Percentiles rank a stretch among this genome's conserved stretches.
Evolutionary conservation across 768 basidiomycete species (phyloP).

Genomic region (Arthromyces matolae): DNA sequence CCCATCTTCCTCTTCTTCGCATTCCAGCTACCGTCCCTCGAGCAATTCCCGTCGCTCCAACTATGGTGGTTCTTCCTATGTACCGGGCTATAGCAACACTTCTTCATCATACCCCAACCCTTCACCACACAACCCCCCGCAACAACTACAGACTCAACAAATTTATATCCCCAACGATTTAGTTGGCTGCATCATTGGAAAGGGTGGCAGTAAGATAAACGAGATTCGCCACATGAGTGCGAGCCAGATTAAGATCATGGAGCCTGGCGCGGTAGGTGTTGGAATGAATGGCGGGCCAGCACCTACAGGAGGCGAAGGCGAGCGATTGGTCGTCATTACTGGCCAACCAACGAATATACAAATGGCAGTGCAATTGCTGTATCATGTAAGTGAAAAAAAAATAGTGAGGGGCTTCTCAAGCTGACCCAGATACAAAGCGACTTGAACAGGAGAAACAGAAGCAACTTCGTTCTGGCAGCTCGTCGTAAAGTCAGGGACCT

Average conservation of each 20-base stretch:
- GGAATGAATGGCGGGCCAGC: slow-evolving; percentile 68
- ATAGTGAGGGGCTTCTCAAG: no score
- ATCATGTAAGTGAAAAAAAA: slow-evolving; percentile 81
- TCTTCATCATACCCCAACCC: slow-evolving; percentile 43
- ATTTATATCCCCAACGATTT: slow-evolving; percentile 98
- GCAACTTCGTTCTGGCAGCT: slow-evolving; percentile 44
- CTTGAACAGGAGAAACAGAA: slow-evolving; percentile 90
- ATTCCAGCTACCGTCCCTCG: slow-evolving; percentile 69
- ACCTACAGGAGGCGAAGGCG: slow-evolving; percentile 75
- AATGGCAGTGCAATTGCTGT: slow-evolving; percentile 90
- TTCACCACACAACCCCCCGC: slow-evolving; percentile 55
- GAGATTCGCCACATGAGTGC: slow-evolving; percentile 95
- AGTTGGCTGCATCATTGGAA: slow-evolving; percentile 96
- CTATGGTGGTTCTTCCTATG: slow-evolving; percentile 60
- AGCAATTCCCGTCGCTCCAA: slow-evolving; percentile 45
- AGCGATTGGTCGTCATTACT: slow-evolving; percentile 93
- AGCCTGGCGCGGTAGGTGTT: slow-evolving; percentile 79
- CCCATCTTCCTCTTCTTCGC: slow-evolving; percentile 63
- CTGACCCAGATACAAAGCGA: slow-evolving; percentile 44
- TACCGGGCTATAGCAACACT: slow-evolving; percentile 58
- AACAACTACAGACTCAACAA: slow-evolving; percentile 90
- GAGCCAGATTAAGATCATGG: slow-evolving; percentile 98
- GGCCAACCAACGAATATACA: slow-evolving; percentile 95
- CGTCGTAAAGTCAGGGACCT: slow-evolving; percentile 17
- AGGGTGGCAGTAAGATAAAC: slow-evolving; percentile 97